These are phyloP conservation scores for Rhynchosporium secalis DNA, from an alignment of 2,329 filamentous ascomycete species.

Conservation along the genomic window DNA sequence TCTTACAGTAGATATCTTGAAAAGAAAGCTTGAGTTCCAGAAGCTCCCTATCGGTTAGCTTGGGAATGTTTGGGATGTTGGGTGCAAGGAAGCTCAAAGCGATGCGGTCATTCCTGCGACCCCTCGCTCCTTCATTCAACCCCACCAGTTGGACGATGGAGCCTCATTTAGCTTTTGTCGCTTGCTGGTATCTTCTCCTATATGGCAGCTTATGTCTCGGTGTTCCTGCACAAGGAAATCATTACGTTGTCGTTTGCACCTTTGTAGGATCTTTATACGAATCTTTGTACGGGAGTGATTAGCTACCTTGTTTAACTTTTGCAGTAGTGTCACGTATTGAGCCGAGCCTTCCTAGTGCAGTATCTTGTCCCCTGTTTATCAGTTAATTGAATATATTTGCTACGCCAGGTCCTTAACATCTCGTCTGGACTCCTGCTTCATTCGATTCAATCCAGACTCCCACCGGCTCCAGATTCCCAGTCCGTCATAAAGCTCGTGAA, in stretches of 20 bases:
- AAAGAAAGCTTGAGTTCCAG: neutral
- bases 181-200: neutral
- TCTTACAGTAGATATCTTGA: neutral
- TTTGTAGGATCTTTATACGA: too few species aligned
- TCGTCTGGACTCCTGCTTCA: slow-evolving; percentile 14
- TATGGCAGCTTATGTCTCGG: too few species aligned
- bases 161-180: neutral
- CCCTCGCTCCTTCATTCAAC: slow-evolving; percentile 6
- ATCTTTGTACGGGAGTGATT: too few species aligned
- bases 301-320: neutral
- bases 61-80: neutral
- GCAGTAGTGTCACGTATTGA: neutral
- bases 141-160: neutral
- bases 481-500: slow-evolving; percentile 30
- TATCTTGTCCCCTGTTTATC: slow-evolving; percentile 5
- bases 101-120: slow-evolving; percentile 6
- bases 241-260: too few species aligned
- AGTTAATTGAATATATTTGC: neutral
- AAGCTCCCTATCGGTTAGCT: neutral
- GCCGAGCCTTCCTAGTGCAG: too few species aligned
- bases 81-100: neutral
- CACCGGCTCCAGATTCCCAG: neutral
- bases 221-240: too few species aligned
- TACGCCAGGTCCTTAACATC: slow-evolving; percentile 4
- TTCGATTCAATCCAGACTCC: slow-evolving; percentile 6